Base-by-base conservation (phyloP, 1,139 yeast genomes). In the Barnettozyma hawaiiensis region DNA sequence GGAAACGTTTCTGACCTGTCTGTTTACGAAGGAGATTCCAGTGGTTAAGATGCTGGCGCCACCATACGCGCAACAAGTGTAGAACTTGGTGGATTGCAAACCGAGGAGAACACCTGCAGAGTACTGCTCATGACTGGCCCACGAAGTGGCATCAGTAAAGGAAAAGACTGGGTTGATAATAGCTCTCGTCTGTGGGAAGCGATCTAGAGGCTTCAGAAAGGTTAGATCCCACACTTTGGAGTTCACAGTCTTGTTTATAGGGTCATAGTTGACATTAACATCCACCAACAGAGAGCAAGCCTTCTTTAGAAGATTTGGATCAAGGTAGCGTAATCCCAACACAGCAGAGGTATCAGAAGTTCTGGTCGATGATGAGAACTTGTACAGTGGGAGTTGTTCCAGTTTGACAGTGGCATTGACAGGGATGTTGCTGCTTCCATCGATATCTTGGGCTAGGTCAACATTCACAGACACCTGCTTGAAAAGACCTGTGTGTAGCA, bases 271-370 rank as follows among this genome's bases (percentile, higher is more conserved):
- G 31, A 59, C 20, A 28, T 54, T 57, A 32, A 55, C 44, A 43
- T 58, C 59, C 7, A 58, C 49, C 21, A 52, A 45, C 29, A 58
- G 47, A 4, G 58, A 50, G 40, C 60, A 62, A 1, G 66, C 64
- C 15, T 55, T 54, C 15, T 62, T 59, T 2, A 60, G 43, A 12
- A 54, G 48, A 44, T 63, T 63, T 41, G 62, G 57, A 22, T 55
- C 51, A 4, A 54, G 44, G 37, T 56, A 52, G 29, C 57, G 56
- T 34, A 54, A 47, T 26, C 59, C 60, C 33, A 48, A 45, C 9
- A 57, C 47, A 2, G 59, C 54, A 34, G 53, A 51, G 21, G 49
- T 45, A 32, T 60, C 62, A 1, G 57, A 52, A 8, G 55, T 55
- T 16, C 47, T 44, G 11, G 61, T 50, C 26, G 51, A 52, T 2